Percentiles rank a stretch among this genome's conserved stretches.
Conservation (phyloP, 192 early-diverging fungal species). For the Entomortierella lignicola region DNA sequence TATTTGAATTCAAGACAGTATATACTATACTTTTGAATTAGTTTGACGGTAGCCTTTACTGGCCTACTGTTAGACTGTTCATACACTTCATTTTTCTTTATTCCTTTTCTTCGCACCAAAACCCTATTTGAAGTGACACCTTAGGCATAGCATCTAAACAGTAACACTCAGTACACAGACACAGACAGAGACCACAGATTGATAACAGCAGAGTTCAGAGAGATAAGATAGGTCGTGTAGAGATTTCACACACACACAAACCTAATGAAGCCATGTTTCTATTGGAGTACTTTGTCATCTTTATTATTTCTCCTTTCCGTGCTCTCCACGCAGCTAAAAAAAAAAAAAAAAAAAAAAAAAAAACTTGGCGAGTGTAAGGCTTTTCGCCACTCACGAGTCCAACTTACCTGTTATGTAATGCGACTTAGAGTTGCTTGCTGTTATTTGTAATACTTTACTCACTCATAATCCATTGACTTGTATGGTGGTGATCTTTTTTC, state of each 20-base stretch:
- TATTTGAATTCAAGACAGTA: too few relatives aligned
- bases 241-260: slow-evolving; percentile 6
- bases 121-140: neutral
- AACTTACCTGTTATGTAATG: too few relatives aligned
- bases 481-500: neutral
- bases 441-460: too few relatives aligned
- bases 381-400: too few relatives aligned
- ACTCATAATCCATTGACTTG: too few relatives aligned
- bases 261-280: slow-evolving; percentile 14
- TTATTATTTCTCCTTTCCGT: neutral
- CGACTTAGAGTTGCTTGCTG: too few relatives aligned
- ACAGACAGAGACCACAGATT: neutral
- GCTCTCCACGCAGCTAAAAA: slow-evolving; percentile 28
- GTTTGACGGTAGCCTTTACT: too few relatives aligned
- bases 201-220: neutral
- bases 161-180: slow-evolving; percentile 1
- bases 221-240: slow-evolving; percentile 50
- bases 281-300: slow-evolving; percentile 8
- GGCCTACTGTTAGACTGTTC: too few relatives aligned
- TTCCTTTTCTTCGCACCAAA: too few relatives aligned
- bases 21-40: too few relatives aligned
- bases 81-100: too few relatives aligned
- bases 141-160: neutral
- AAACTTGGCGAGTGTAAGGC: too few relatives aligned
- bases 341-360: neutral